These are phyloP conservation scores for Penicillium cosmopolitanum DNA, from an alignment of 495 filamentous ascomycete species.

Conservation along the genomic window DNA sequence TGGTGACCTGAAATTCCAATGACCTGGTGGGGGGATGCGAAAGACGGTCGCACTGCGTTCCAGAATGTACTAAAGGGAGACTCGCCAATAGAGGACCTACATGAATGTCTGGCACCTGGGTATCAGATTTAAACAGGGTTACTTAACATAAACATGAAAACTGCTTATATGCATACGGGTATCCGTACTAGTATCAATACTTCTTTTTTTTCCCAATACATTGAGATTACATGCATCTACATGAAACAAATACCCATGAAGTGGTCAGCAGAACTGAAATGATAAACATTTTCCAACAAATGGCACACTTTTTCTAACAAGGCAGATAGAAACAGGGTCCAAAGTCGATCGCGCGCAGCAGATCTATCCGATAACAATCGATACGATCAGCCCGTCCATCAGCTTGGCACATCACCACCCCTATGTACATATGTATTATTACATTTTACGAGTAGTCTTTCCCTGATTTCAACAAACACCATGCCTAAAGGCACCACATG, in stretches of 20 bases:
- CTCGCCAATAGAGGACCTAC: not conserved
- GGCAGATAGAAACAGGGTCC: not conserved
- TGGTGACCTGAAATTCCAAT: conserved; percentile 22
- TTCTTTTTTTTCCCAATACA: too few relatives aligned
- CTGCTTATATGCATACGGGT: too few relatives aligned
- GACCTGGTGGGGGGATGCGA: conserved; percentile 25
- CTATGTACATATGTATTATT: not conserved
- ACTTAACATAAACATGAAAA: too few relatives aligned
- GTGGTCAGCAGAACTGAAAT: not conserved
- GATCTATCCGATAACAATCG: conserved; percentile 4
- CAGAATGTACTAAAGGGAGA: not conserved
- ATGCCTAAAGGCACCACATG: conserved; percentile 19
- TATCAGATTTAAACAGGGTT: conserved; percentile 6
- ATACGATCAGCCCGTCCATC: conserved; percentile 2
- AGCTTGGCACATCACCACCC: not conserved
- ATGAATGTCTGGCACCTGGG: not conserved
- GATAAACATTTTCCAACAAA: too few relatives aligned
- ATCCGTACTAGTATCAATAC: too few relatives aligned
- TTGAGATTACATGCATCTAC: not conserved
- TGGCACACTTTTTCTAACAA: too few relatives aligned
- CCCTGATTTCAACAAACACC: not conserved
- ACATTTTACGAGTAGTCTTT: not conserved
- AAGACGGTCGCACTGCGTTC: conserved; percentile 20
- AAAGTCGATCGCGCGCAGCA: conserved; percentile 8
- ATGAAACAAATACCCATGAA: not conserved